Evolutionary conservation across 805 yeast genomes (phyloP).

Genomic region (Peterozyma toletana): DNA sequence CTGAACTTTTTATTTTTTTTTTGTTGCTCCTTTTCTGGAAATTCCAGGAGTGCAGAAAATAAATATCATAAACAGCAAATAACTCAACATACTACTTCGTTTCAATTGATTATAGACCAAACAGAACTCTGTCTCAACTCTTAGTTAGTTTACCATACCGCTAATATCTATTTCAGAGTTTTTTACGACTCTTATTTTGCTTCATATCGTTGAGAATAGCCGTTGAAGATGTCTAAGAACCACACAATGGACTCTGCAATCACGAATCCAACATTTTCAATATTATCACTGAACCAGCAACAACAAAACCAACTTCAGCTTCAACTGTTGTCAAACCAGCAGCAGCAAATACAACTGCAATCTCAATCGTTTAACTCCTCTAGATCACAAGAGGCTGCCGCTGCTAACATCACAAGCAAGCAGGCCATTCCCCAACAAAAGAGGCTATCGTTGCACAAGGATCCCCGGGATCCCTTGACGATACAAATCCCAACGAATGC

Average conservation of each 20-base stretch:
- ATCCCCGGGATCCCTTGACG: constrained; percentile 41
- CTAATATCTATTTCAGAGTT: no score
- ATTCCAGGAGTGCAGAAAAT: no score
- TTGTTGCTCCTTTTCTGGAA: no score
- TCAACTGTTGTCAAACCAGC: constrained; percentile 33
- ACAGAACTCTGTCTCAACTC: no score
- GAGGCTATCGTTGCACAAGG: constrained; percentile 17
- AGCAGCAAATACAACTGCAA: constrained; percentile 26
- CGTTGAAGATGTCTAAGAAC: constrained; percentile 4
- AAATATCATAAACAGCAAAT: no score
- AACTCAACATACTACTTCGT: neutral
- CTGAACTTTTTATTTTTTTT: no score
- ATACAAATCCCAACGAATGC: constrained; percentile 50
- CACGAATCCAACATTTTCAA: constrained; percentile 10
- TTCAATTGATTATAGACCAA: neutral
- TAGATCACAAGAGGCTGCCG: constrained; percentile 19
- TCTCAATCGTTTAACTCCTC: constrained; percentile 32
- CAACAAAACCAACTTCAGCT: constrained; percentile 38
- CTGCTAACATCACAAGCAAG: constrained; percentile 4
- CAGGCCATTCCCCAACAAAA: constrained; percentile 4
- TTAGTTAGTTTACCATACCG: no score
- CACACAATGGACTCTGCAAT: constrained; percentile 9
- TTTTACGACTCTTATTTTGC: neutral
- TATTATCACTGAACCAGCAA: constrained; percentile 34
- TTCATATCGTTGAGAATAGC: neutral